Base-by-base conservation (phyloP, 2,329 filamentous ascomycete genomes). In the Rhexocercosporidium sp. region DNA sequence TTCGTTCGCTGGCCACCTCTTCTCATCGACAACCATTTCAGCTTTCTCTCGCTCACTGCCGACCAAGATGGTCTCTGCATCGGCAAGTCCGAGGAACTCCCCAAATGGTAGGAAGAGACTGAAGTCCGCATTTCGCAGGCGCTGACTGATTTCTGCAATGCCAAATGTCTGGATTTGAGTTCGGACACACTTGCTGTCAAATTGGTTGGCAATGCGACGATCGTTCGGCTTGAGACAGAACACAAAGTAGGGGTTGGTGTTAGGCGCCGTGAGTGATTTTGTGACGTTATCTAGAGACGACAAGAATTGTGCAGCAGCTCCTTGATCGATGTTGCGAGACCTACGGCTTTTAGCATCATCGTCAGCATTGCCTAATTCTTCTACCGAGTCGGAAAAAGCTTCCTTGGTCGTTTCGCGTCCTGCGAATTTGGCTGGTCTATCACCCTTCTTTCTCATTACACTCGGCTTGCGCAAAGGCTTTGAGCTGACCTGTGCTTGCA, bases 161-260 rank as follows among this genome's bases (percentile, higher is more conserved):
- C 96, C 96, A 73, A 98, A 93, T 0, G 94, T 97, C 77, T 98
- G 95, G 1, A 99, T 87, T 77, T 99, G 96, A 12, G 92, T 92
- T 3, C 96, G 90, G 25, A 99, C 96, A 77, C 96, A 99, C 80
- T 98, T 98, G 86, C 94, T 97, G 79, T 99, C 96, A 74, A 98
- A 99, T 76, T 99, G 96, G 73, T 99, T 99, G 69, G 96, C 95
- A 72, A 99, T 99, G 59, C 96, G 90, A 62, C 96, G 88, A 78
- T 99, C 96, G 74, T 99, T 99, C 25, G 96, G 95, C 81, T 99
- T 99, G 70, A 99, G 81, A 76, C 96, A 99, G 80, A 99, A 97
- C 53, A 99, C 88, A 74, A 97, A 98, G 80, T 99, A 99, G 0
- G 92, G 88, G 75, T 99, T 99, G 12, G 94, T 92, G 75, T 94